Percentiles rank a stretch among this genome's conserved stretches.
Conservation (phyloP, 139 green algal species). For the Pleodorina starrii region DNA sequence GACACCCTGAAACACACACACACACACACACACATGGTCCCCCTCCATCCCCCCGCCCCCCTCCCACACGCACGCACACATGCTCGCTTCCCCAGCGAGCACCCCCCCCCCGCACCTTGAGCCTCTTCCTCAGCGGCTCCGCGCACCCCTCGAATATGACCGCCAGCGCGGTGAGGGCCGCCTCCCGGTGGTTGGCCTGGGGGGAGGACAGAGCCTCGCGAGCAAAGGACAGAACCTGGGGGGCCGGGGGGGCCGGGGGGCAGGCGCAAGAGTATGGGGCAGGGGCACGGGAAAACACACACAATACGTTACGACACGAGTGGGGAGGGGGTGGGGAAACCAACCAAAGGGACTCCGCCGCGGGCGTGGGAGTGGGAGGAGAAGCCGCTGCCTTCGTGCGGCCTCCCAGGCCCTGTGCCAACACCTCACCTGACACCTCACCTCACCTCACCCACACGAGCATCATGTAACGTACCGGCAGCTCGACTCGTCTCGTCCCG, state of each 20-base stretch:
- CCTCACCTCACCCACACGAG: too few relatives aligned
- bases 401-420: too few relatives aligned
- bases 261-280: too few relatives aligned
- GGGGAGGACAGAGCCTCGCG: slow-evolving; percentile 25
- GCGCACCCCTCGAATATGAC: slow-evolving; percentile 78
- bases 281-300: too few relatives aligned
- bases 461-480: too few relatives aligned
- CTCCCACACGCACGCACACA: background rate
- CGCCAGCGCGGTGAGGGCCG: slow-evolving; percentile 63
- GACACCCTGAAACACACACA: background rate
- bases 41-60: background rate
- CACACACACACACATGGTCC: background rate
- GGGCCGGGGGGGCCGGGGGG: background rate
- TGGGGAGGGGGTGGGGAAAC: too few relatives aligned
- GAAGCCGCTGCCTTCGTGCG: too few relatives aligned
- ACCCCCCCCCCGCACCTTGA: slow-evolving; percentile 20
- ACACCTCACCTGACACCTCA: too few relatives aligned
- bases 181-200: slow-evolving; percentile 40
- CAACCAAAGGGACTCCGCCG: too few relatives aligned
- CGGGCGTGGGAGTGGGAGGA: too few relatives aligned
- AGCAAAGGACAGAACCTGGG: slow-evolving; percentile 57
- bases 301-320: too few relatives aligned
- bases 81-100: background rate
- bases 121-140: slow-evolving; percentile 67
- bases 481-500: too few relatives aligned